These are phyloP conservation scores for Laguncularia racemosa DNA, from an alignment of 345 rosid genomes.

Conservation along the genomic window DNA sequence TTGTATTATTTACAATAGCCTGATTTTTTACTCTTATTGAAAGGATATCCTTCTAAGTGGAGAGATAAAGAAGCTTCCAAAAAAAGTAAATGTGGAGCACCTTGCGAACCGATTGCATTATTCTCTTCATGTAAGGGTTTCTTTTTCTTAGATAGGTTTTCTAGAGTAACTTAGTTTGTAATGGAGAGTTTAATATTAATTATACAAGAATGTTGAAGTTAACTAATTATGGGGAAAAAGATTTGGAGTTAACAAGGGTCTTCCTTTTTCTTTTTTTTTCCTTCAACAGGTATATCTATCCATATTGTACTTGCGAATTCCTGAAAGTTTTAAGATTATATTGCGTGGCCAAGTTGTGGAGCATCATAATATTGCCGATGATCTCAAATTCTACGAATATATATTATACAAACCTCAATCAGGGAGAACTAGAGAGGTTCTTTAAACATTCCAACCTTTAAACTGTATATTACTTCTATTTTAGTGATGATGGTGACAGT, in stretches of 20 bases:
- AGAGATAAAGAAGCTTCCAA: constrained; percentile 36
- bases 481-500: too few relatives aligned
- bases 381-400: constrained; percentile 71
- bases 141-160: background rate
- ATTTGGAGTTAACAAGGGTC: background rate
- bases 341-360: constrained; percentile 69
- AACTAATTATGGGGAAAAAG: background rate
- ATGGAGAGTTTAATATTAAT: background rate
- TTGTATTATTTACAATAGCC: constrained; percentile 9
- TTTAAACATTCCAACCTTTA: constrained; percentile 2
- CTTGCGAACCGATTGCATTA: constrained; percentile 50
- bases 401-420: constrained; percentile 78
- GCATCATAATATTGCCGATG: constrained; percentile 82
- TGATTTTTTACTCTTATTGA: constrained; percentile 9
- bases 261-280: background rate
- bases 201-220: too few relatives aligned
- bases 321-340: constrained; percentile 54
- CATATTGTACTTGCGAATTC: constrained; percentile 77
- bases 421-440: constrained; percentile 63
- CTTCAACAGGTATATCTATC: constrained; percentile 62
- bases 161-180: background rate
- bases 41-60: constrained; percentile 82
- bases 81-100: constrained; percentile 51
- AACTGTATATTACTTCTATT: too few relatives aligned
- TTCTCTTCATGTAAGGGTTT: constrained; percentile 72